A percentile compares a stretch with the other conserved stretches of the same genome.
phyloP scores from a whole-genome alignment of 805 yeast species.

The Lachancea quebecensis region DNA sequence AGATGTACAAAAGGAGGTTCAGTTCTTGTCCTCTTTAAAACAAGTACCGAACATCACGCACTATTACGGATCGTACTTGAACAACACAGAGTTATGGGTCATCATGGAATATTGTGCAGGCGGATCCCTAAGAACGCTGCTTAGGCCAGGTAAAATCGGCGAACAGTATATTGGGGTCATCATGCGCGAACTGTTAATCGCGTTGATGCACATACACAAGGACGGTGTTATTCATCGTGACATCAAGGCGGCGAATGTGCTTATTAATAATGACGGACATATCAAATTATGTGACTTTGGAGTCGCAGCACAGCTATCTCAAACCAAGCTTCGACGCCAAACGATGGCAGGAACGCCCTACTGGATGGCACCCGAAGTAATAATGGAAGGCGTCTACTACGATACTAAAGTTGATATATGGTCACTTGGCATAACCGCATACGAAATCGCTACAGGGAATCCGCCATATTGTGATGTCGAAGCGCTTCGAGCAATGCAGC shows the following conservation, averaged over 20 bases:
- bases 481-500: constrained; percentile 88
- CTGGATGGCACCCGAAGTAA: constrained; percentile 99
- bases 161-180: constrained; percentile 81
- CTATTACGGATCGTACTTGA: constrained; percentile 80
- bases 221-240: constrained; percentile 94
- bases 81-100: constrained; percentile 92
- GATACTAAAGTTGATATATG: constrained; percentile 93
- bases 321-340: constrained; percentile 69
- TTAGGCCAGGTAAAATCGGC: constrained; percentile 82
- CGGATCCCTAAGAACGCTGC: constrained; percentile 80
- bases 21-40: constrained; percentile 73
- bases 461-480: constrained; percentile 97
- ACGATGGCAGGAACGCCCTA: constrained; percentile 96
- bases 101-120: constrained; percentile 98
- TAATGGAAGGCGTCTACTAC: constrained; percentile 81
- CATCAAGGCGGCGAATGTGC: constrained; percentile 91
- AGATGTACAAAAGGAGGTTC: constrained; percentile 91
- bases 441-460: constrained; percentile 92
- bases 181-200: constrained; percentile 71
- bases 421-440: constrained; percentile 93
- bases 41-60: constrained; percentile 88
- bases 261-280: constrained; percentile 80
- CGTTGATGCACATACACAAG: constrained; percentile 73
- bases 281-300: constrained; percentile 96
- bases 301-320: constrained; percentile 88